Conservation (phyloP, 345 rosid genomes). For the Acer yangbiense region DNA sequence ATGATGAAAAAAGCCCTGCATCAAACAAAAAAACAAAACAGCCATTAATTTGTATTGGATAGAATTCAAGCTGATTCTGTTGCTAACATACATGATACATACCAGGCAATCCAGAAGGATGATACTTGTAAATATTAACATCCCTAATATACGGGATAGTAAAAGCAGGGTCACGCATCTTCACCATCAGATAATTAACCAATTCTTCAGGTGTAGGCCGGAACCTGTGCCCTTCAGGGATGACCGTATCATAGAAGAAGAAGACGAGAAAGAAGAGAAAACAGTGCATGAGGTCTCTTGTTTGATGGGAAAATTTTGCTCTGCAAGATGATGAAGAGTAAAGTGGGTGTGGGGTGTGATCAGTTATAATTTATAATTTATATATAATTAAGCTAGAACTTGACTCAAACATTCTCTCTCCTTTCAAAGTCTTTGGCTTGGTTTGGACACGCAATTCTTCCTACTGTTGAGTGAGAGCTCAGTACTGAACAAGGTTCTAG, state of each 20-base stretch:
- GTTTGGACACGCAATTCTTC: no score
- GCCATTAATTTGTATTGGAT: no score
- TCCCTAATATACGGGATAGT: not conserved
- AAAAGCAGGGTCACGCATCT: conserved; percentile 16
- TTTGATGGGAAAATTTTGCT: not conserved
- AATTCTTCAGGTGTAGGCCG: conserved; percentile 28
- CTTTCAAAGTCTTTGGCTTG: no score
- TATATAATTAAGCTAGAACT: no score
- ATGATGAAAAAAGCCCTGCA: not conserved
- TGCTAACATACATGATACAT: conserved; percentile 1
- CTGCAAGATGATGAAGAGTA: no score
- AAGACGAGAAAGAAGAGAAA: not conserved
- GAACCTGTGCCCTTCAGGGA: conserved; percentile 11
- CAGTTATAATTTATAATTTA: no score
- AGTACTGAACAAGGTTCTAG: no score
- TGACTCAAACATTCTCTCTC: no score
- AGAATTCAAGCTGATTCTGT: no score
- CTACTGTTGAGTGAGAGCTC: no score
- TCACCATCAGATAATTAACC: conserved; percentile 12
- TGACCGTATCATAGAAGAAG: not conserved
- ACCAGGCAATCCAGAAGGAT: conserved; percentile 38
- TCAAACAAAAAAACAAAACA: not conserved
- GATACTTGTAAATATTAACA: conserved; percentile 19
- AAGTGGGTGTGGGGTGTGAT: no score
- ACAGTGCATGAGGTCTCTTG: not conserved